A percentile compares a stretch with the other conserved stretches of the same genome.
phyloP scores from a whole-genome alignment of 2,329 filamentous ascomycete genomes.

The Epichloe uncinata region DNA sequence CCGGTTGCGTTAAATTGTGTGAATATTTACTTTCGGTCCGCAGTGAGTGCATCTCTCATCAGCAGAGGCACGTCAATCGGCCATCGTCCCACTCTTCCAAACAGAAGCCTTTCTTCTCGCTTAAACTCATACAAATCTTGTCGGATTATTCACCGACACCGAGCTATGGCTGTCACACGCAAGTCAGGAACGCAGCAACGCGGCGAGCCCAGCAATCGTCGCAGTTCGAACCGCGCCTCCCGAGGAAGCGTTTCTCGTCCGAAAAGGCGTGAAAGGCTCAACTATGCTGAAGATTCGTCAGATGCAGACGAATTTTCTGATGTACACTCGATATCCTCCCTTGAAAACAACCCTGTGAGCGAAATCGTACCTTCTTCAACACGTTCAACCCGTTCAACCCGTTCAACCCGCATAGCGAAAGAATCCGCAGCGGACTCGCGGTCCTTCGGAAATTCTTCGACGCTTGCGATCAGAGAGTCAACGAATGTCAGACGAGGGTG shows the following conservation, averaged over 20 bases:
- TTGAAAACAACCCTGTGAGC: not conserved
- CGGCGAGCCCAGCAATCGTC: slow-evolving; percentile 7
- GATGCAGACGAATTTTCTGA: not conserved
- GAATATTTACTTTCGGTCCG: not conserved
- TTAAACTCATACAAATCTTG: not conserved
- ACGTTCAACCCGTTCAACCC: slow-evolving; percentile 1
- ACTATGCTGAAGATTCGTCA: slow-evolving; percentile 4
- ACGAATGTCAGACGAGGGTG: not conserved
- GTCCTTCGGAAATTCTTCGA: not conserved
- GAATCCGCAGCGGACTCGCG: not conserved
- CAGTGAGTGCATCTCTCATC: not conserved
- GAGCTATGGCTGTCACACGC: slow-evolving; percentile 17
- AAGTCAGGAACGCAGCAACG: slow-evolving; percentile 3
- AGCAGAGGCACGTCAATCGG: not conserved
- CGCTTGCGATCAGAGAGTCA: too few species aligned
- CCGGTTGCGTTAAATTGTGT: not conserved
- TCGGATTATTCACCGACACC: not conserved
- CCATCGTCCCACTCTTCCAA: not conserved
- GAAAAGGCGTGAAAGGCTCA: slow-evolving; percentile 2
- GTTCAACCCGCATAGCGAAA: not conserved
- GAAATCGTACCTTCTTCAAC: not conserved
- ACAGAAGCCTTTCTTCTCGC: not conserved
- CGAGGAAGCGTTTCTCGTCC: slow-evolving; percentile 5
- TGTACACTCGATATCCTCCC: not conserved
- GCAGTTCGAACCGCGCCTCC: slow-evolving; percentile 12